phyloP scores from a whole-genome alignment of 139 green algal genomes.

The Tetraselmis striata region DNA sequence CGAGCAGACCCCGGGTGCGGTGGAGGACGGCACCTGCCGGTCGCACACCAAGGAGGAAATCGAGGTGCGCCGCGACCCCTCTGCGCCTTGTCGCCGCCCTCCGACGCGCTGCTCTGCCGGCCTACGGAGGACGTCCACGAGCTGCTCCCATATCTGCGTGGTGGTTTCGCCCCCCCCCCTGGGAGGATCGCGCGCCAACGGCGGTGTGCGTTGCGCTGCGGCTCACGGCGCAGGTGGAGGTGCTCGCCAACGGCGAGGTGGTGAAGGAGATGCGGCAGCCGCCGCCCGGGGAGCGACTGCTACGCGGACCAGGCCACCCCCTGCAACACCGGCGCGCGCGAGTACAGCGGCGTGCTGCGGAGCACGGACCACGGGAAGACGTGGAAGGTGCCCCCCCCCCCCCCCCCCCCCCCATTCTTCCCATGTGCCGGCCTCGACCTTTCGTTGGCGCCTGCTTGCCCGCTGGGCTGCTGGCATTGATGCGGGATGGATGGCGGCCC shows the following conservation, averaged over 20 bases:
- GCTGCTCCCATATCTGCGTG: too few relatives aligned
- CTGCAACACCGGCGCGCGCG: background rate
- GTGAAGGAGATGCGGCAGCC: background rate
- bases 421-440: too few relatives aligned
- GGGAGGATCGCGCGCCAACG: background rate
- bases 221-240: background rate
- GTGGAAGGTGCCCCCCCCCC: background rate
- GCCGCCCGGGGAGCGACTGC: background rate
- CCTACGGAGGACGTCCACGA: too few relatives aligned
- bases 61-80: background rate
- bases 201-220: background rate
- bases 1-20: background rate
- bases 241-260: background rate
- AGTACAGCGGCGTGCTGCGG: background rate
- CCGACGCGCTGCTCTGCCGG: background rate
- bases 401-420: too few relatives aligned
- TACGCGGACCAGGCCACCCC: background rate
- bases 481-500: too few relatives aligned
- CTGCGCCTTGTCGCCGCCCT: background rate
- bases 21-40: background rate
- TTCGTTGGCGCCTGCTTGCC: too few relatives aligned
- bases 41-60: background rate
- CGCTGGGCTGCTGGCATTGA: too few relatives aligned
- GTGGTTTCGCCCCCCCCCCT: too few relatives aligned
- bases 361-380: background rate